Conservation (phyloP, 169 alveolate genomes). For the Cardiosporidium cionae region DNA sequence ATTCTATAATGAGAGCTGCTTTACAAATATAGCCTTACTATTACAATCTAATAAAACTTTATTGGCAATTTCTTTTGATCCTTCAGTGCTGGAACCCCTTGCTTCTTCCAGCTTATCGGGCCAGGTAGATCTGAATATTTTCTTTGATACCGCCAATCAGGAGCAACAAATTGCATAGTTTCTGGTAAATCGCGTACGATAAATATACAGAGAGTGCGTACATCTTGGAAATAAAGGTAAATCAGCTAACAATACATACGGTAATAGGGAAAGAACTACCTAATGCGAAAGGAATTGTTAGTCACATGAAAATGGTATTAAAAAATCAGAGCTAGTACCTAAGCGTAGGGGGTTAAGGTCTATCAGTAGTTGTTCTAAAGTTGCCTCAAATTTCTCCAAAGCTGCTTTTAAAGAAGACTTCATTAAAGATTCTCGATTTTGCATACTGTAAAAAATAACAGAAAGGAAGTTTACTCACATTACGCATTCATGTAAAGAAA, state of each 20-base stretch:
- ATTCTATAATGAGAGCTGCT: too few relatives aligned
- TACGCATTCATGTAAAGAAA: too few relatives aligned
- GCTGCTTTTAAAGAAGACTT: neutral
- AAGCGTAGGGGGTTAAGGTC: slow-evolving; percentile 18
- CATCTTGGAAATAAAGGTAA: too few relatives aligned
- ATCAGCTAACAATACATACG: too few relatives aligned
- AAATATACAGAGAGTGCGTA: too few relatives aligned
- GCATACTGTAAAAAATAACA: neutral
- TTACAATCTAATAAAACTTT: too few relatives aligned
- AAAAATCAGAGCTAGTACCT: slow-evolving; percentile 2
- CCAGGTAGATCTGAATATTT: slow-evolving; percentile 34
- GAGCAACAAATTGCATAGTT: slow-evolving; percentile 24
- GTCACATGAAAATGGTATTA: too few relatives aligned
- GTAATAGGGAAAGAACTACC: too few relatives aligned
- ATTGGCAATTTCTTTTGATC: too few relatives aligned
- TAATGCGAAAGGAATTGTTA: too few relatives aligned
- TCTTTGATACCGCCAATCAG: slow-evolving; percentile 23
- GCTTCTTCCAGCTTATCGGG: slow-evolving; percentile 15
- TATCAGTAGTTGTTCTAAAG: slow-evolving; percentile 9
- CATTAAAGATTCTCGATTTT: neutral
- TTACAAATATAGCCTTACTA: too few relatives aligned
- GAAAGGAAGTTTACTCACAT: neutral
- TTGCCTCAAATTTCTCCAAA: neutral
- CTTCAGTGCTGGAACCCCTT: slow-evolving; percentile 18
- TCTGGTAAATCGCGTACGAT: too few relatives aligned